Conservation (phyloP, 1,284 basidiomycete genomes). For the Anthracocystis panici-leucophaei region DNA sequence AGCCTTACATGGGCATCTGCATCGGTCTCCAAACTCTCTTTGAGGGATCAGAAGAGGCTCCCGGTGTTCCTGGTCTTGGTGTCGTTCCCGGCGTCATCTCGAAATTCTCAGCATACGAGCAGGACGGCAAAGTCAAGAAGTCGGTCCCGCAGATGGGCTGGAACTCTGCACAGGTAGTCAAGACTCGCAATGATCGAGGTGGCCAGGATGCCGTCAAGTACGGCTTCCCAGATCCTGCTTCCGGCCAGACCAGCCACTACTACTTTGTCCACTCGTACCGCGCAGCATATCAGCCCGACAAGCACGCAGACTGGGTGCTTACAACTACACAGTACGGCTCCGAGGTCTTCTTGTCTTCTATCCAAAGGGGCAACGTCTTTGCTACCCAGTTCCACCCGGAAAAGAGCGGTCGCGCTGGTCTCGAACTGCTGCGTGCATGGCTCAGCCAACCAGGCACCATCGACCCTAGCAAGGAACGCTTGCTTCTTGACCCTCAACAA, state of each 20-base stretch:
- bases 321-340: slow-evolving; percentile 91
- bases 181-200: slow-evolving; percentile 33
- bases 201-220: slow-evolving; percentile 45
- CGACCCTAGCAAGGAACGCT: slow-evolving; percentile 35
- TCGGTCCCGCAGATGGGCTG: slow-evolving; percentile 98
- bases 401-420: slow-evolving; percentile 92
- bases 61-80: slow-evolving; percentile 60
- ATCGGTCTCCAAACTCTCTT: slow-evolving; percentile 82
- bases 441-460: slow-evolving; percentile 73
- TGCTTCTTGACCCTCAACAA: slow-evolving; percentile 53
- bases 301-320: slow-evolving; percentile 78
- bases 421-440: slow-evolving; percentile 86
- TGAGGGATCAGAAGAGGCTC: slow-evolving; percentile 76
- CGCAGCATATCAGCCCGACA: slow-evolving; percentile 74
- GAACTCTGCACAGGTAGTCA: slow-evolving; percentile 72
- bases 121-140: slow-evolving; percentile 73
- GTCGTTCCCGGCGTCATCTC: slow-evolving; percentile 62
- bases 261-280: slow-evolving; percentile 99
- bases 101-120: slow-evolving; percentile 51
- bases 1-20: slow-evolving; percentile 90
- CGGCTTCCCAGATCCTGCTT: slow-evolving; percentile 45
- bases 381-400: slow-evolving; percentile 98
- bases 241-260: slow-evolving; percentile 75
- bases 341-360: slow-evolving; percentile 89
- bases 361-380: slow-evolving; percentile 88